A percentile compares a stretch with the other conserved stretches of the same genome.
Conservation (phyloP, 495 filamentous ascomycete species). For the Penicillium paxilli region DNA sequence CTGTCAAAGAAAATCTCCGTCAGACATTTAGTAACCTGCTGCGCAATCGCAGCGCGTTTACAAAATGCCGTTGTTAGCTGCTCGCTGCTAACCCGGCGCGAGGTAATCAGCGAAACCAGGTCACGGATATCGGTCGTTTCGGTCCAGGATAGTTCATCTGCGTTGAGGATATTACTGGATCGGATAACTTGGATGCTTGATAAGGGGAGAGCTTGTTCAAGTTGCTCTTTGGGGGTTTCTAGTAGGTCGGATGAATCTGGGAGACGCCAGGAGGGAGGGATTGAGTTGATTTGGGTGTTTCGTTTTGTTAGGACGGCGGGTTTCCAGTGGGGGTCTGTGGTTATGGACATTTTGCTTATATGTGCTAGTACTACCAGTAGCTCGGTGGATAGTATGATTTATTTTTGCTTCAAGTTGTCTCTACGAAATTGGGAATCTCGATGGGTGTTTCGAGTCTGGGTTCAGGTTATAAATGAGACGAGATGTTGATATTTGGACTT, state of each 20-base stretch:
- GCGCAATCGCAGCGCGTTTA: slow-evolving; percentile 57
- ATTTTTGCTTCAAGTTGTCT: no score
- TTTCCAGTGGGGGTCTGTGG: slow-evolving; percentile 7
- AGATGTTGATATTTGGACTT: not conserved
- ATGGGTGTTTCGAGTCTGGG: no score
- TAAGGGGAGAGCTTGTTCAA: no score
- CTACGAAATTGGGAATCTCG: no score
- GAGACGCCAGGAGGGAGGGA: slow-evolving; percentile 25
- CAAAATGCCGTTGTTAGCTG: slow-evolving; percentile 55
- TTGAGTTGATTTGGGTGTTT: slow-evolving; percentile 17
- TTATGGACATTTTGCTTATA: slow-evolving; percentile 3
- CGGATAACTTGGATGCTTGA: slow-evolving; percentile 23
- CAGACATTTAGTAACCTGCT: slow-evolving; percentile 56
- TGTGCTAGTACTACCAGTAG: not conserved
- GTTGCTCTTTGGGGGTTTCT: no score
- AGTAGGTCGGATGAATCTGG: slow-evolving; percentile 7
- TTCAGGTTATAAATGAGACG: no score
- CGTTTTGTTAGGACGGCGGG: slow-evolving; percentile 13
- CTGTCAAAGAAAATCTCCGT: slow-evolving; percentile 61
- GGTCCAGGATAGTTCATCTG: slow-evolving; percentile 50
- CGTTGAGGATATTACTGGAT: slow-evolving; percentile 37
- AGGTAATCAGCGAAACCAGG: slow-evolving; percentile 29
- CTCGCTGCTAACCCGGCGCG: slow-evolving; percentile 7
- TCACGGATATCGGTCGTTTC: slow-evolving; percentile 38
- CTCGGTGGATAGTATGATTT: not conserved